Conservation (phyloP, 306 rosid species). For the Oxytropis ochrocephala region DNA sequence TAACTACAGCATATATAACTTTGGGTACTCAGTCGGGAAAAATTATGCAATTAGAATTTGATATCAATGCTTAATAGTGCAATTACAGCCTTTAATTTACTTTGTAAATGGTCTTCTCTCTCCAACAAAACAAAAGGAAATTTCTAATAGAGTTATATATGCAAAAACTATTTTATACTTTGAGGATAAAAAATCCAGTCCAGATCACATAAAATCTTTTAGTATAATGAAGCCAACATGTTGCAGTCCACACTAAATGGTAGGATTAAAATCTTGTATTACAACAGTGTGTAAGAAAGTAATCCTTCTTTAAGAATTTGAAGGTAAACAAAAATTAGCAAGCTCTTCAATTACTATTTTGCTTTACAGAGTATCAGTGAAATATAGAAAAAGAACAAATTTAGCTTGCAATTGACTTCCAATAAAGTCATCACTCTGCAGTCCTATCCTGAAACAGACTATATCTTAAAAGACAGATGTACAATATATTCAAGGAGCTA, state of each 20-base stretch:
- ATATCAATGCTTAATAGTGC: background rate
- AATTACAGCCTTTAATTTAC: background rate
- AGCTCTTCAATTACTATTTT: background rate
- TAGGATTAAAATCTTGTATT: background rate
- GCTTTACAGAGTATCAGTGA: constrained; percentile 1
- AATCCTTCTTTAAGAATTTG: background rate
- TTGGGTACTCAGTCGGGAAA: background rate
- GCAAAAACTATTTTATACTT: background rate
- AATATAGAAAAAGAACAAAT: background rate
- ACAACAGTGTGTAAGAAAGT: background rate
- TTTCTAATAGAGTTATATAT: constrained; percentile 5
- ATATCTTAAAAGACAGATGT: background rate
- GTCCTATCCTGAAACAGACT: background rate
- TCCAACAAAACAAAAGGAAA: background rate
- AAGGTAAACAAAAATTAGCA: background rate
- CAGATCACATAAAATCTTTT: background rate
- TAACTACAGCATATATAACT: background rate
- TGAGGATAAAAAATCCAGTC: constrained; percentile 5
- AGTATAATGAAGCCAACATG: too few species aligned
- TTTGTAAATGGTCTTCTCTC: background rate
- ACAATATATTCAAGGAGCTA: background rate
- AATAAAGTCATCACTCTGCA: background rate
- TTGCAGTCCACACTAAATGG: background rate
- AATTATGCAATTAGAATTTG: background rate
- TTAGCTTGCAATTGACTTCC: background rate